phyloP scores from a whole-genome alignment of 805 yeast species.

The Wickerhamiella nectarea region DNA sequence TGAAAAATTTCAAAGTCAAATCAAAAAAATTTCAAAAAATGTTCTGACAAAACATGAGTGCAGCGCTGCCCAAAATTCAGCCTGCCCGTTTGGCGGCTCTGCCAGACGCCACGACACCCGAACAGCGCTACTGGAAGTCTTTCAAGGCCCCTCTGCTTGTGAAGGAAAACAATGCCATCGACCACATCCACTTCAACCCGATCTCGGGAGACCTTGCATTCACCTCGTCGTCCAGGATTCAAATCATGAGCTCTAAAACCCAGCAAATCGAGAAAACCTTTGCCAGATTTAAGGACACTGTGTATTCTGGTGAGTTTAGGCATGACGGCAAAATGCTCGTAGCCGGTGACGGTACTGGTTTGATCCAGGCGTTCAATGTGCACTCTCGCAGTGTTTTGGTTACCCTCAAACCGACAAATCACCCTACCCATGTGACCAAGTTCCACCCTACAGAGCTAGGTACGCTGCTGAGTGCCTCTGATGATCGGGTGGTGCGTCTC shows the following conservation, averaged over 20 bases:
- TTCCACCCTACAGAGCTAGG: constrained; percentile 71
- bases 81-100: constrained; percentile 17
- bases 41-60: constrained; percentile 17
- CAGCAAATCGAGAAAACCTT: constrained; percentile 81
- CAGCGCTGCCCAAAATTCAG: constrained; percentile 15
- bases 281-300: constrained; percentile 79
- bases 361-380: constrained; percentile 83
- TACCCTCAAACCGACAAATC: constrained; percentile 66
- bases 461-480: constrained; percentile 74
- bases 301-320: constrained; percentile 81
- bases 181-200: constrained; percentile 80
- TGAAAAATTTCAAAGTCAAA: background rate
- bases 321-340: constrained; percentile 81
- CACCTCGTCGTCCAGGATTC: constrained; percentile 81
- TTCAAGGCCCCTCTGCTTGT: constrained; percentile 75
- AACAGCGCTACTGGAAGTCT: constrained; percentile 87
- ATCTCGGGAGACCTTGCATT: constrained; percentile 79
- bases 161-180: constrained; percentile 85
- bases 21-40: constrained; percentile 1
- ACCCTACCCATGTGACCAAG: constrained; percentile 86
- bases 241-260: constrained; percentile 85
- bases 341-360: constrained; percentile 91
- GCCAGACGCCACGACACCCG: constrained; percentile 28
- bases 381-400: constrained; percentile 66
- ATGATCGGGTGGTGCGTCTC: constrained; percentile 72